Base-by-base conservation (phyloP, 2,329 filamentous ascomycete genomes). In the Fusarium sp. region DNA sequence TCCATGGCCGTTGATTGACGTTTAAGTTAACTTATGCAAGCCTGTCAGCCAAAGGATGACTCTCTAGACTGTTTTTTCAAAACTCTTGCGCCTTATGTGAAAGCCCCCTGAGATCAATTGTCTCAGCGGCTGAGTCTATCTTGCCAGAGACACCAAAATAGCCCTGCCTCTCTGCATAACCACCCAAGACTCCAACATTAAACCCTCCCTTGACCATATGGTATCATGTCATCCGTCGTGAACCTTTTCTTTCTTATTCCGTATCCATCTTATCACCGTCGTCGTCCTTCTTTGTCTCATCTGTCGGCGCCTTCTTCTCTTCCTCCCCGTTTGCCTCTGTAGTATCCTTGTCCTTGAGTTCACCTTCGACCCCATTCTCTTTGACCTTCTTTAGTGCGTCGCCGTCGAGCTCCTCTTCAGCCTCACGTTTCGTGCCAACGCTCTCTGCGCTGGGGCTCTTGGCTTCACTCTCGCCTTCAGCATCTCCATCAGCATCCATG, bases 371-470 rank as follows among this genome's bases (percentile, higher is more conserved):
- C n/a, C 65, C 71, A 8, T 81, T 81, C 56, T 84, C 83, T 77
- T 83, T 87, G 0, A 83, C 56, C 72, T 84, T 86, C 80, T 88
- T 88, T 34, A 74, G 75, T 31, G 75, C 65, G 42, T 77, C 77
- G 9, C 77, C 77, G 23, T 82, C 80, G 0, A 83, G 77, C 2
- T 83, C 80, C 20, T 84, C 83, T 2, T 85, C 84, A 0, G 86
- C 87, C 63, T 87, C 86, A 34, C 86, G 82, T 76, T 90, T 90
- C 2, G 84, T 79, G n/a, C 81, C 81, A 20, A 75, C 72, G 40
- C 79, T 79, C 61, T 78, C 77, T 4, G 75, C 68, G 42, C 71
- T 54, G 5, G 76, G 74, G 55, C 75, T 74, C 61, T 70, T 71
- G 44, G 70, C 75, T 66, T 78, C 77, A 61, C 77, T 74, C 16